These are phyloP conservation scores for Fusarium cyanostomum DNA, from an alignment of 2,329 filamentous ascomycete species.

Conservation along the genomic window DNA sequence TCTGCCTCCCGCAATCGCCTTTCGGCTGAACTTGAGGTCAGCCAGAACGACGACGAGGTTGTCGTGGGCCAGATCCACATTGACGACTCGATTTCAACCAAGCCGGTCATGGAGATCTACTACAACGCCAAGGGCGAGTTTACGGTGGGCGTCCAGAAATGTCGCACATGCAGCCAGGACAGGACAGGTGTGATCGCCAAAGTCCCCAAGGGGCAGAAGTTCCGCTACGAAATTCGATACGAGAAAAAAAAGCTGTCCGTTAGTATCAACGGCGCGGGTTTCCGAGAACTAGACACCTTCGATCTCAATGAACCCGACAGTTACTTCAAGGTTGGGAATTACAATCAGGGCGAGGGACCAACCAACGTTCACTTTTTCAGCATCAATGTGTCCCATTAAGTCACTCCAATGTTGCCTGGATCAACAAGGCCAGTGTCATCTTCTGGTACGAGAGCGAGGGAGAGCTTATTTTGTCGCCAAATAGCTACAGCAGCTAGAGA, in stretches of 20 bases:
- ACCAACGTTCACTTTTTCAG: constrained; percentile 41
- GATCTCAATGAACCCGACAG: constrained; percentile 44
- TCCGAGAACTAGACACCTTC: constrained; percentile 42
- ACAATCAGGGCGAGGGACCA: constrained; percentile 46
- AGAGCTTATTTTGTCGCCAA: too few relatives aligned
- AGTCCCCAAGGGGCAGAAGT: constrained; percentile 46
- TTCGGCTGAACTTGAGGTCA: background rate
- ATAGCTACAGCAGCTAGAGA: too few relatives aligned
- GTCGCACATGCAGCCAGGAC: constrained; percentile 44
- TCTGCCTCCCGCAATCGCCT: constrained; percentile 27
- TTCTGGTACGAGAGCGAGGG: too few relatives aligned
- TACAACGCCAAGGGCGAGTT: constrained; percentile 48
- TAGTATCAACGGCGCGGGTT: background rate
- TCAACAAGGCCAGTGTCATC: too few relatives aligned
- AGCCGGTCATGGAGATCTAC: constrained; percentile 54
- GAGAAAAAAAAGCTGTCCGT: constrained; percentile 46
- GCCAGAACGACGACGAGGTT: background rate
- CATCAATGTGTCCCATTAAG: constrained; percentile 30
- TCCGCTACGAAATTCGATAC: constrained; percentile 52
- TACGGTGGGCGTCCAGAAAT: constrained; percentile 51
- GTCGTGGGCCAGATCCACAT: constrained; percentile 1
- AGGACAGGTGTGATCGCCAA: constrained; percentile 44
- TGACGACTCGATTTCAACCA: constrained; percentile 46
- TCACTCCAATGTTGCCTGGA: background rate
- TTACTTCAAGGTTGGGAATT: constrained; percentile 53